A percentile compares a stretch with the other conserved stretches of the same genome.
Evolutionary conservation across 805 yeast genomes (phyloP).

Genomic region (Tetrapisispora fleetii): DNA sequence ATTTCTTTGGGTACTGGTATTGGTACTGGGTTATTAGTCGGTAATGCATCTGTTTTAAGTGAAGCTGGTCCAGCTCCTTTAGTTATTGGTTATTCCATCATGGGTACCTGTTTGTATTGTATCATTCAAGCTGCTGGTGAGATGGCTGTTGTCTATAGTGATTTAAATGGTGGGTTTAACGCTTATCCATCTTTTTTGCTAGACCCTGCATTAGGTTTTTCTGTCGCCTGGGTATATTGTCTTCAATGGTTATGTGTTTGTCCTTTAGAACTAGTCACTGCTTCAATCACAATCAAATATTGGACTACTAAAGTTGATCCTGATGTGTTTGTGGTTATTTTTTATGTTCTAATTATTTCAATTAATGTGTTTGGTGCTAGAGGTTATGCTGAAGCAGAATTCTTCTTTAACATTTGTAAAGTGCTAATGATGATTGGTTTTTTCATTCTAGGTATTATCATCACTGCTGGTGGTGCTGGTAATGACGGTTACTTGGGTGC

Average conservation of each 20-base stretch:
- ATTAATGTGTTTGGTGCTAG: constrained; percentile 47
- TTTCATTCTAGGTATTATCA: constrained; percentile 47
- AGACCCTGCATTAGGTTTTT: constrained; percentile 61
- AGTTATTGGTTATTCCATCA: constrained; percentile 47
- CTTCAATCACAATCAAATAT: constrained; percentile 44
- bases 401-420: constrained; percentile 47
- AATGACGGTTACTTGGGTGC: constrained; percentile 46
- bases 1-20: constrained; percentile 68
- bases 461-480: constrained; percentile 49
- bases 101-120: constrained; percentile 52
- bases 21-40: constrained; percentile 69
- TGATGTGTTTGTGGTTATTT: constrained; percentile 49
- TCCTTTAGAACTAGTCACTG: constrained; percentile 59
- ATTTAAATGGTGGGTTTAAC: constrained; percentile 49
- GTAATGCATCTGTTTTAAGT: constrained; percentile 49
- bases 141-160: constrained; percentile 58
- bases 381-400: constrained; percentile 63
- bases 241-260: constrained; percentile 54
- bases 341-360: constrained; percentile 39
- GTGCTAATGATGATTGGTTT: constrained; percentile 50
- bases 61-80: constrained; percentile 58
- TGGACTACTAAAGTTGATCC: constrained; percentile 43
- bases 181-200: constrained; percentile 51
- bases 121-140: constrained; percentile 59
- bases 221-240: constrained; percentile 64